A percentile compares a stretch with the other conserved stretches of the same genome.
These are phyloP conservation scores for Alternaria triticina DNA, from an alignment of 2,329 filamentous ascomycete species.

Conservation along the genomic window DNA sequence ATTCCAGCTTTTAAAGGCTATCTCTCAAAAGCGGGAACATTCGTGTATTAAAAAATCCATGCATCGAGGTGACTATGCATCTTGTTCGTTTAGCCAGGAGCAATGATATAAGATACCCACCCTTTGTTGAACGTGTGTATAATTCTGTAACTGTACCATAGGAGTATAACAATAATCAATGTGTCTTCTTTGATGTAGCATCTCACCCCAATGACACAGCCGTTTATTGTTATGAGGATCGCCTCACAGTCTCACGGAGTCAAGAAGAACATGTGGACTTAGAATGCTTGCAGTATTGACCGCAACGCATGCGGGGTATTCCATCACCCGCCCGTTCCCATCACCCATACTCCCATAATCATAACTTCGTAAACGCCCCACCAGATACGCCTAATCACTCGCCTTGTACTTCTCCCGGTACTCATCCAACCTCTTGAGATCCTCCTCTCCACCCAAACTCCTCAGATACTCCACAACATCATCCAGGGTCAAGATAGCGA, in stretches of 20 bases:
- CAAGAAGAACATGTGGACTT: neutral
- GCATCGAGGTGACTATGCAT: neutral
- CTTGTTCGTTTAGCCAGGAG: neutral
- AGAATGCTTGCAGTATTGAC: neutral
- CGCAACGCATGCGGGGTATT: neutral
- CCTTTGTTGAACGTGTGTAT: neutral
- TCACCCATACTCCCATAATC: neutral
- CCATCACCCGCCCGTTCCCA: neutral
- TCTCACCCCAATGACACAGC: neutral
- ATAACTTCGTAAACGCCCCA: neutral
- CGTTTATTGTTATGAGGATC: neutral
- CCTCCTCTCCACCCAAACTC: constrained; percentile 53
- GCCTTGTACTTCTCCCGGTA: constrained; percentile 50
- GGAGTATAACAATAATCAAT: neutral
- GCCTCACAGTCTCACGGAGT: neutral
- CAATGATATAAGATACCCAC: neutral
- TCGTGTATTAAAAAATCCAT: neutral
- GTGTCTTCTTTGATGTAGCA: neutral
- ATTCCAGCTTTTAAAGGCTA: too few relatives aligned
- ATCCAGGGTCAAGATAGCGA: constrained; percentile 81
- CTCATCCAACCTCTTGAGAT: constrained; percentile 51
- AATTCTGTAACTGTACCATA: neutral
- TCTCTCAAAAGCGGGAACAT: too few relatives aligned
- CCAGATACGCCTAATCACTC: constrained; percentile 34
- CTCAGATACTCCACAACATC: constrained; percentile 67